phyloP scores from a whole-genome alignment of 768 basidiomycete species.

The Lanmaoa pseudosensibilis region DNA sequence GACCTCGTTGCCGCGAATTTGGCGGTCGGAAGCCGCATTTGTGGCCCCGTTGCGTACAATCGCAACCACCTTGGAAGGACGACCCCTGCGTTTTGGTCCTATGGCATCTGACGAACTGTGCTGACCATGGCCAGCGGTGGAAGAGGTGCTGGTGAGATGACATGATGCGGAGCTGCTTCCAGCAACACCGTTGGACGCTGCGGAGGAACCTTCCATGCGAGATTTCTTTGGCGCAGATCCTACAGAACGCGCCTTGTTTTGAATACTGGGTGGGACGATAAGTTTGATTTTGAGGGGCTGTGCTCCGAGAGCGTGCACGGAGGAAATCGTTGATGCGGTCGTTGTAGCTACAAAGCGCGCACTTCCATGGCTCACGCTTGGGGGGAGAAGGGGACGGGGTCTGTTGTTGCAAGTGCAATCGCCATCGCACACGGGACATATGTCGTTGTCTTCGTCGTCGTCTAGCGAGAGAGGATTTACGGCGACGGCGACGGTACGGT shows the following conservation, averaged over 20 bases:
- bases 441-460: conserved; percentile 83
- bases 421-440: conserved; percentile 89
- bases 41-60: conserved; percentile 32
- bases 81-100: conserved; percentile 51
- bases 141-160: conserved; percentile 17
- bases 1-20: conserved; percentile 33
- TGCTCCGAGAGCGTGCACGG: conserved; percentile 29
- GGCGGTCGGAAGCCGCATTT: conserved; percentile 20
- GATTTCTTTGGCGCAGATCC: conserved; percentile 32
- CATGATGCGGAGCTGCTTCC: conserved; percentile 18
- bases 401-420: conserved; percentile 76
- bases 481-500: conserved; percentile 60
- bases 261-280: conserved; percentile 57
- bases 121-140: conserved; percentile 31
- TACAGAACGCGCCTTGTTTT: conserved; percentile 41
- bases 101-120: conserved; percentile 12
- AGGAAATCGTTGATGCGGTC: conserved; percentile 38
- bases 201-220: conserved; percentile 23
- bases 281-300: conserved; percentile 69
- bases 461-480: conserved; percentile 38
- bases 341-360: conserved; percentile 40
- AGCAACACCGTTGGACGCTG: conserved; percentile 43
- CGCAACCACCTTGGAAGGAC: conserved; percentile 51
- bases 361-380: conserved; percentile 33
- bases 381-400: conserved; percentile 34